Evolutionary conservation across 2,329 filamentous ascomycete species (phyloP).

Genomic region (Arthrinium phaeospermum): DNA sequence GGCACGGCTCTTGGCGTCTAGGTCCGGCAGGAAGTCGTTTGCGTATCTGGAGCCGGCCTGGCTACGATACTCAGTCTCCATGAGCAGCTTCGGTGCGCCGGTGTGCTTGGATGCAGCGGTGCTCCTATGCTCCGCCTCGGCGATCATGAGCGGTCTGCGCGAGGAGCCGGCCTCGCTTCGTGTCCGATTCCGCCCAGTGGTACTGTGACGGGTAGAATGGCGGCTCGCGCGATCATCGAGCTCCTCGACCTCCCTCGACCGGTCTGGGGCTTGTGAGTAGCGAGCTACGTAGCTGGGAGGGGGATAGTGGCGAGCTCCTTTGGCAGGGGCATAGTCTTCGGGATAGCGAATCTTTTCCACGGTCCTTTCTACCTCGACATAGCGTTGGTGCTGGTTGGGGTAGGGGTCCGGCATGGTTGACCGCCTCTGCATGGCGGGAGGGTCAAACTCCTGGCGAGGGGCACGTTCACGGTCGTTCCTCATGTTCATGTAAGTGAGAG

Average conservation of each 20-base stretch:
- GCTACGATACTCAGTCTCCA: slow-evolving; percentile 35
- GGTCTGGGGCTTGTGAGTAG: slow-evolving; percentile 41
- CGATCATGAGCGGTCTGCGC: slow-evolving; percentile 46
- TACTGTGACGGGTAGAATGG: slow-evolving; percentile 44
- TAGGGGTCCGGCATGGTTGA: slow-evolving; percentile 51
- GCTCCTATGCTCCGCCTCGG: slow-evolving; percentile 49
- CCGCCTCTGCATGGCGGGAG: slow-evolving; percentile 48
- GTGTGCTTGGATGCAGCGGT: slow-evolving; percentile 43
- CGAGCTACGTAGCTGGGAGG: slow-evolving; percentile 44
- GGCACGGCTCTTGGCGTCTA: slow-evolving; percentile 21
- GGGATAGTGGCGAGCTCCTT: slow-evolving; percentile 36
- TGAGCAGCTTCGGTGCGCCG: slow-evolving; percentile 35
- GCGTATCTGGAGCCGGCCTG: slow-evolving; percentile 34
- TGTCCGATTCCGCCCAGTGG: slow-evolving; percentile 41
- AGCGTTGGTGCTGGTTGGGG: slow-evolving; percentile 41
- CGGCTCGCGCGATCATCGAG: slow-evolving; percentile 48
- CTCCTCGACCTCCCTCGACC: slow-evolving; percentile 43
- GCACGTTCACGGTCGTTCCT: slow-evolving; percentile 56
- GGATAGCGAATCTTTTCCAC: slow-evolving; percentile 46
- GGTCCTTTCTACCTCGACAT: slow-evolving; percentile 44
- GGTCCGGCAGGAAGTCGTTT: slow-evolving; percentile 11
- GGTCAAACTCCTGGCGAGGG: slow-evolving; percentile 48
- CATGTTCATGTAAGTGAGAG: slow-evolving; percentile 73
- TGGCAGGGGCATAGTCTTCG: slow-evolving; percentile 39
- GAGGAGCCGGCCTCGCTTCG: slow-evolving; percentile 46